Conservation (phyloP, 306 rosid species). For the Begonia masoniana region DNA sequence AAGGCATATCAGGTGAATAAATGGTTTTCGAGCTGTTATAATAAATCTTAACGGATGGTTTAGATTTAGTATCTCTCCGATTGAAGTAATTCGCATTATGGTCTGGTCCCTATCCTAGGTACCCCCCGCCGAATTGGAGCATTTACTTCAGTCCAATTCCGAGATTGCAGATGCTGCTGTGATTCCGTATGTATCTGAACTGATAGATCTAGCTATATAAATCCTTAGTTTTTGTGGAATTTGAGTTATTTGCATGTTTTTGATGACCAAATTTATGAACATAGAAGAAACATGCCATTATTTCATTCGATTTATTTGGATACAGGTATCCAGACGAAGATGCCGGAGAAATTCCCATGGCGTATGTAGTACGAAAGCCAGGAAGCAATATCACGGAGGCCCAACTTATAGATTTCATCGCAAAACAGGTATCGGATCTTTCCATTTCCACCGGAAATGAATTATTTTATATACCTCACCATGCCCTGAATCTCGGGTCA, state of each 20-base stretch:
- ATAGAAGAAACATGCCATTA: not conserved
- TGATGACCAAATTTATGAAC: not conserved
- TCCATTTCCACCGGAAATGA: not conserved
- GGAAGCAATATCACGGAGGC: constrained; percentile 37
- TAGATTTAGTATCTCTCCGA: not conserved
- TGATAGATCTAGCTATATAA: not conserved
- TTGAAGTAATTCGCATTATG: not conserved
- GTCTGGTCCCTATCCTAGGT: constrained; percentile 9
- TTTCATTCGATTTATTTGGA: constrained; percentile 17
- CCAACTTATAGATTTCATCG: constrained; percentile 45
- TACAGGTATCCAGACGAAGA: constrained; percentile 28
- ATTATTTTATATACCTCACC: no score
- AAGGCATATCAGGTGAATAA: constrained; percentile 73
- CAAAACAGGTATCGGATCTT: constrained; percentile 31
- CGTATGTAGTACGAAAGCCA: constrained; percentile 56
- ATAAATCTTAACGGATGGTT: not conserved
- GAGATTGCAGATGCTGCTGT: constrained; percentile 34
- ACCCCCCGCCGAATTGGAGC: constrained; percentile 42
- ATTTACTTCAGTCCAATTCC: constrained; percentile 27
- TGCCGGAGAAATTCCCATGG: constrained; percentile 71
- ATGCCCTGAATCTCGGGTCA: no score
- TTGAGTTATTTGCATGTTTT: not conserved
- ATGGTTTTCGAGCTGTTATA: not conserved
- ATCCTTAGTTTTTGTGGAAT: not conserved
- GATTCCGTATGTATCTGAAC: constrained; percentile 9